phyloP scores from a whole-genome alignment of 2,329 filamentous ascomycete species.

The Scedosporium aurantiacum region DNA sequence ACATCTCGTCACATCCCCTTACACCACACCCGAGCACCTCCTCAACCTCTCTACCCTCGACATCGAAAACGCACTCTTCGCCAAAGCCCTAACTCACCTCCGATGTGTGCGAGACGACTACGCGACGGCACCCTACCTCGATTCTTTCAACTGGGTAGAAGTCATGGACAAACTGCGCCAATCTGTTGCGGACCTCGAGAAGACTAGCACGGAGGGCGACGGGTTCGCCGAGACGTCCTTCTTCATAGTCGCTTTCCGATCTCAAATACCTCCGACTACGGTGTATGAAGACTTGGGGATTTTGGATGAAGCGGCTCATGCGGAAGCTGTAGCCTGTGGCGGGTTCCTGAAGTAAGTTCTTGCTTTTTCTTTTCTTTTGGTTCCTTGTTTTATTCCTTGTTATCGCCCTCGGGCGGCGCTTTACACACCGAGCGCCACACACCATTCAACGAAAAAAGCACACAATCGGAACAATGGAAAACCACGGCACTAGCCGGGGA shows the following conservation, averaged over 20 bases:
- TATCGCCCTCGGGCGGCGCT: conserved; percentile 13
- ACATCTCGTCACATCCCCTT: conserved; percentile 59
- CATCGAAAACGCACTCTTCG: conserved; percentile 55
- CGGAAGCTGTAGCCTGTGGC: conserved; percentile 67
- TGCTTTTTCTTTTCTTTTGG: conserved; percentile 1
- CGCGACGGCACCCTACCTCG: conserved; percentile 60
- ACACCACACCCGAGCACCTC: conserved; percentile 58
- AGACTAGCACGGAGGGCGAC: conserved; percentile 28
- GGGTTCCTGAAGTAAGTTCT: conserved; percentile 63
- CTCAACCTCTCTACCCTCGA: conserved; percentile 61
- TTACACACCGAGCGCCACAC: not conserved
- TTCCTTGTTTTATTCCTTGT: not conserved
- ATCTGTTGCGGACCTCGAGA: conserved; percentile 43
- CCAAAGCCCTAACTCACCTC: conserved; percentile 57
- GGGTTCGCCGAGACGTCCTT: conserved; percentile 54
- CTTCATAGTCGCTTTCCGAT: conserved; percentile 79
- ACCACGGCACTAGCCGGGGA: not conserved
- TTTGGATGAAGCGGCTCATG: conserved; percentile 69
- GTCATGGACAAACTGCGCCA: conserved; percentile 47
- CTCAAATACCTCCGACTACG: conserved; percentile 54
- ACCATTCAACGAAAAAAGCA: not conserved
- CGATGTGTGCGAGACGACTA: conserved; percentile 57
- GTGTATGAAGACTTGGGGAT: conserved; percentile 57
- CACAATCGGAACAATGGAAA: not conserved
- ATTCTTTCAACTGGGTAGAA: conserved; percentile 66